Conservation (phyloP, 1,284 basidiomycete species). For the Anthracocystis setariae region DNA sequence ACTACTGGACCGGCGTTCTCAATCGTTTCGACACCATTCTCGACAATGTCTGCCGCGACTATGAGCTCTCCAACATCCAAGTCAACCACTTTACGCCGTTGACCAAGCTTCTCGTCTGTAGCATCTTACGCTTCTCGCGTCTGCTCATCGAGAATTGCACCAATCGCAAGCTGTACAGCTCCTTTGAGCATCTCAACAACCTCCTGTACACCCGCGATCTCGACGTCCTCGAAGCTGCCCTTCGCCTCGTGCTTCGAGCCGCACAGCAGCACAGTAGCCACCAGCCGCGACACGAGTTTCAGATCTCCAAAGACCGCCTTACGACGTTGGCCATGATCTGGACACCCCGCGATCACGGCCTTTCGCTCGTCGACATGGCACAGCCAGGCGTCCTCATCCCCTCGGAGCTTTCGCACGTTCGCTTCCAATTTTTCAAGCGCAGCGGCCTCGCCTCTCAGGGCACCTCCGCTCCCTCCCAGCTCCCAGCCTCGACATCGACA, state of each 20-base stretch:
- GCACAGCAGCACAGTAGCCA: conserved; percentile 86
- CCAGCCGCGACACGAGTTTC: conserved; percentile 54
- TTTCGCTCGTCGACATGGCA: conserved; percentile 69
- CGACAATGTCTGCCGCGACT: conserved; percentile 82
- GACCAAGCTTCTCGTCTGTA: conserved; percentile 79
- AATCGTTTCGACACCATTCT: conserved; percentile 93
- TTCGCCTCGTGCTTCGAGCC: conserved; percentile 88
- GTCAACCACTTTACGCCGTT: conserved; percentile 79
- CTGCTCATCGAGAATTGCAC: conserved; percentile 96
- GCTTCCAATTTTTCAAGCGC: conserved; percentile 70
- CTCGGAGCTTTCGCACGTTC: conserved; percentile 65
- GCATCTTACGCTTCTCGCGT: conserved; percentile 87
- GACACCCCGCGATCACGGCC: conserved; percentile 64
- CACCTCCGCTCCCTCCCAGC: conserved; percentile 18
- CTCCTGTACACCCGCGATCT: conserved; percentile 88
- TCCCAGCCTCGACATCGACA: conserved; percentile 16
- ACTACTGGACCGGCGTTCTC: conserved; percentile 93
- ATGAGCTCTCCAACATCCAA: conserved; percentile 72
- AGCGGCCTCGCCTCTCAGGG: conserved; percentile 13
- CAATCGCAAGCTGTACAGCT: conserved; percentile 94
- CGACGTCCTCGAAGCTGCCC: conserved; percentile 83
- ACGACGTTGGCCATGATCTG: conserved; percentile 62
- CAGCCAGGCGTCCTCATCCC: conserved; percentile 61
- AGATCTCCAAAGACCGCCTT: conserved; percentile 57
- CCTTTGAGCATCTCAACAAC: conserved; percentile 94